phyloP scores from a whole-genome alignment of 2,329 filamentous ascomycete genomes.

The Lecanosticta acicola region DNA sequence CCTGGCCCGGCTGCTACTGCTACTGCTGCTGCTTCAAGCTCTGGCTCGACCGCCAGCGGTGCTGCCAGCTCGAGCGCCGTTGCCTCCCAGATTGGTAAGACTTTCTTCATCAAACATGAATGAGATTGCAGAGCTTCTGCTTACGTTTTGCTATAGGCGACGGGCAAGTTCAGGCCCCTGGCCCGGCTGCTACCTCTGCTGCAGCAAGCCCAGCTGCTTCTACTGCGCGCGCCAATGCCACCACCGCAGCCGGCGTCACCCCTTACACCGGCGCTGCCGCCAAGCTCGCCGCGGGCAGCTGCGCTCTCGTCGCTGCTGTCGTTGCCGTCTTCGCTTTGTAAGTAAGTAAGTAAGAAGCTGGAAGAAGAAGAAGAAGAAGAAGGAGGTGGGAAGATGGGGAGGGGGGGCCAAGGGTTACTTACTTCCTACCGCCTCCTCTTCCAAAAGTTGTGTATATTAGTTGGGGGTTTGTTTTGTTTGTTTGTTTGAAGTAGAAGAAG shows the following conservation, averaged over 20 bases:
- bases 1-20: background rate
- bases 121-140: background rate
- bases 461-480: no score
- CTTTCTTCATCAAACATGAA: background rate
- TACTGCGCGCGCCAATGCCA: slow-evolving; percentile 5
- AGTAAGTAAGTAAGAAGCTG: slow-evolving; percentile 1
- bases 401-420: no score
- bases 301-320: slow-evolving; percentile 4
- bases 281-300: slow-evolving; percentile 4
- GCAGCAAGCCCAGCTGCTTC: background rate
- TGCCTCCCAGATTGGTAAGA: background rate
- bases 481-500: no score
- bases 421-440: no score
- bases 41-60: background rate
- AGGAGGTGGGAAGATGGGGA: no score
- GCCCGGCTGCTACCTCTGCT: background rate
- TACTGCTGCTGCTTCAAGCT: background rate
- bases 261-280: slow-evolving; percentile 9
- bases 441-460: no score
- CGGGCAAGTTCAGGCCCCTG: background rate
- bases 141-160: background rate
- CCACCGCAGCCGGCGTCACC: slow-evolving; percentile 1
- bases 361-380: background rate
- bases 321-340: slow-evolving; percentile 5
- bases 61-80: slow-evolving; percentile 2